phyloP scores from a whole-genome alignment of 345 rosid genomes.

The Syzygium jambos region DNA sequence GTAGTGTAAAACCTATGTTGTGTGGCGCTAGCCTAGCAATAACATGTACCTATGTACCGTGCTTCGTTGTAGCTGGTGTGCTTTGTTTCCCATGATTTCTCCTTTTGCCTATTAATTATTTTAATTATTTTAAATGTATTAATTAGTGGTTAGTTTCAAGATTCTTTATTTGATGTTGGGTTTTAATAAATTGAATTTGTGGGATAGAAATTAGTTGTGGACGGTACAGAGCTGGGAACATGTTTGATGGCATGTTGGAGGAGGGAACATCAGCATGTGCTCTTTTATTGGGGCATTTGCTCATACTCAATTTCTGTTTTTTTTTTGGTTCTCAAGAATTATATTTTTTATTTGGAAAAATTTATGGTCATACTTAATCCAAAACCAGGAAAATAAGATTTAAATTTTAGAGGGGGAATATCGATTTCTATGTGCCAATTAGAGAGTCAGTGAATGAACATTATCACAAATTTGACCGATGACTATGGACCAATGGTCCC shows the following conservation, averaged over 20 bases:
- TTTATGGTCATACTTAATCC: not conserved
- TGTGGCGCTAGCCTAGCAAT: not conserved
- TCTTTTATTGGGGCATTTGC: conserved; percentile 48
- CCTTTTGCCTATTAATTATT: not conserved
- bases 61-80: not conserved
- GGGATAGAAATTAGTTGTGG: not conserved
- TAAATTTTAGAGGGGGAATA: not conserved
- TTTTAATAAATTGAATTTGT: not conserved
- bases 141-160: not conserved
- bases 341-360: not conserved
- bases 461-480: not conserved
- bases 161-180: not conserved
- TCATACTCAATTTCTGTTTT: conserved; percentile 16
- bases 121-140: not conserved
- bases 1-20: not conserved
- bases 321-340: not conserved
- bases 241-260: not conserved
- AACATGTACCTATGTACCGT: not conserved
- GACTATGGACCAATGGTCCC: conserved; percentile 1
- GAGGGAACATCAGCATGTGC: conserved; percentile 28
- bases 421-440: not conserved
- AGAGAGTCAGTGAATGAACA: not conserved
- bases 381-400: not conserved
- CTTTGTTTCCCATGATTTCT: not conserved
- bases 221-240: not conserved